Evolutionary conservation across 257 asterid genomes (phyloP), one percentile per base, ranked within the genome.

Genomic region (Fraxinus excelsior): DNA sequence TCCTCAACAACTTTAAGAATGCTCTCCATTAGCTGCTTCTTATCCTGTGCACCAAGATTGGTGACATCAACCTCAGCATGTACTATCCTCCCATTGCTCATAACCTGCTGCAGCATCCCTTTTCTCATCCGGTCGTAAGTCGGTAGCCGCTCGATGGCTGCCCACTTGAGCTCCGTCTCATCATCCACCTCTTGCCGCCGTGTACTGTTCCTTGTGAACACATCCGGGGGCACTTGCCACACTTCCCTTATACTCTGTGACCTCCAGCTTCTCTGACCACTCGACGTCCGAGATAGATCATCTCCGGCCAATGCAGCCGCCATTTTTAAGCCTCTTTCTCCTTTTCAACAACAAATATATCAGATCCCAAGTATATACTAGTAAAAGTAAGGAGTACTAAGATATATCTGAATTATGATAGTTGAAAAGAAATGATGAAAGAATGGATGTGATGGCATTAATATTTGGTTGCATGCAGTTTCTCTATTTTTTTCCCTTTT

Each of bases 101-200:
- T 81, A 58, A 86, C 92, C 81, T 89, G 88, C 75, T 77, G 84
- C 79, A 92, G 83, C 89, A 92, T 80, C 35, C 97, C 97, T 76
- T 86, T 91, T 72, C 94, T 84, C 85, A 91, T 46, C 67, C 97
- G 82, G 49, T 92, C 91, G 71, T 88, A 91, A 49, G 97, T 92
- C 46, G 96, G 92, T 37, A 92, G 84, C 81, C 97, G 87, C 87
- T 92, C 97, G 37, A 92, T 88, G n/a, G 97, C 97, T 11, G 97
- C 97, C 97, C 97, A 89, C 37, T 73, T 79, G 8, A 92, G 97
- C 90, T 93, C 96, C 82, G 90, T 90, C 84, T 93, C 97, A 32
- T 93, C 98, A 42, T 90, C 94, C 84, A 32, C 80, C 81, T 34
- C 88, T 74, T 82, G 84, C 85, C 90, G 84, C 82, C 89, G 76